Conservation (phyloP, 805 yeast genomes). For the Kuraishia hungarica region DNA sequence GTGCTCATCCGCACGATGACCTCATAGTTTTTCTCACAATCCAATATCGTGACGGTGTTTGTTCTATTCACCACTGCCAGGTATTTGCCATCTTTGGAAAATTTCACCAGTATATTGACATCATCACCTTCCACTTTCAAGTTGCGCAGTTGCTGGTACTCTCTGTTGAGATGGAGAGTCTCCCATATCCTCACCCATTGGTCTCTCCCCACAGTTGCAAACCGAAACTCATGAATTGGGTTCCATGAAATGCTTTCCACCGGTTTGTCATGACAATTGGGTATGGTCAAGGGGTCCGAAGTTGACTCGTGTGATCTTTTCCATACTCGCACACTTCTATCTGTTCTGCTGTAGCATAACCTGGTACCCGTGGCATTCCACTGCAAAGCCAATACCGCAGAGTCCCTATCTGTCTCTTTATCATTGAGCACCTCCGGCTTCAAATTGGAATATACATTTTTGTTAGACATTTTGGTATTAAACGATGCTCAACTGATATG, state of each 20-base stretch:
- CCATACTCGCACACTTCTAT: conserved; percentile 33
- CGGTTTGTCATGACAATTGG: conserved; percentile 30
- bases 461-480: not conserved
- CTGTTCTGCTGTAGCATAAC: conserved; percentile 33
- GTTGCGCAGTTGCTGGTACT: conserved; percentile 7
- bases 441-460: not conserved
- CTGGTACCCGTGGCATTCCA: conserved; percentile 34
- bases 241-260: conserved; percentile 37
- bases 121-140: conserved; percentile 10
- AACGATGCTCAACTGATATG: too few relatives aligned
- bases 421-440: conserved; percentile 1
- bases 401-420: conserved; percentile 6
- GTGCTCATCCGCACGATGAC: conserved; percentile 10
- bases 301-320: conserved; percentile 16
- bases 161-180: conserved; percentile 20
- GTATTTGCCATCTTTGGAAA: conserved; percentile 30
- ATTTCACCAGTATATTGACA: conserved; percentile 18
- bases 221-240: conserved; percentile 29
- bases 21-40: conserved; percentile 21
- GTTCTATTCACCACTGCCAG: conserved; percentile 29
- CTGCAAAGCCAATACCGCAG: conserved; percentile 28
- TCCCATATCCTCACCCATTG: conserved; percentile 34
- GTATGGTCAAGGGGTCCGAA: conserved; percentile 28
- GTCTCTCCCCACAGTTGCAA: conserved; percentile 40
- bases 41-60: conserved; percentile 21